Evolutionary conservation across 208 protist genomes (phyloP), one percentile per base, ranked within the genome.

Genomic region (Crithidia bombi): DNA sequence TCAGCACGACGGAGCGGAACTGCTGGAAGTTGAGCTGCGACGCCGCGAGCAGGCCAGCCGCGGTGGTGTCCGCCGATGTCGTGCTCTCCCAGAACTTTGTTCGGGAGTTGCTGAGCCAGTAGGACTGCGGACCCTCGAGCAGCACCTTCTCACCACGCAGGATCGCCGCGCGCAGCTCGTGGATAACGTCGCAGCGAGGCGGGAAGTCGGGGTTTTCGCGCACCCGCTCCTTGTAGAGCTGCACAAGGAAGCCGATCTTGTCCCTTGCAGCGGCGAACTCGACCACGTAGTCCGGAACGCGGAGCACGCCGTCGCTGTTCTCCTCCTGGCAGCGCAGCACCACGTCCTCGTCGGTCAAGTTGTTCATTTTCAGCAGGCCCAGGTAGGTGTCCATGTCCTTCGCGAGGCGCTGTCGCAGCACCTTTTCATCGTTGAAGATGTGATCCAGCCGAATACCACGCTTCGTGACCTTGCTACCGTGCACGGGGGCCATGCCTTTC

Each of bases 31-130:
- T 97, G 75, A 96, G 80, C 76, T 95, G 89, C 35, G 86, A 77
- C 26, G 91, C 81, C 0, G 91, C 91, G n/a, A 95, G 66, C 35
- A 97, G 65, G 19, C 93, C 93, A 5, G 80, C 78, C 6, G 93
- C 93, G 32, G 84, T 81, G 0, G 93, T 97, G 79, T 96, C 86
- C 0, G 93, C 93, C 14, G 91, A 96, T 15, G 93, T 97, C 28
- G 89, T 91, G 75, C 89, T 95, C 44, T 85, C 90, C 91, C 93
- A 97, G 71, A 97, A 97, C 79, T 96, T 96, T 49, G 96, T 91
- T 47, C 89, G 81, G 11, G 88, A 86, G 74, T 97, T 97, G 75
- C 87, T 94, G 12, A 97, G 81, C 89, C 91, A 97, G 75, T 96
- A 97, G 2, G 93, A 96, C 76, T 97, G 93, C 30, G 93, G 93